phyloP scores from a whole-genome alignment of 805 yeast species.

The Cephaloascus fragrans region DNA sequence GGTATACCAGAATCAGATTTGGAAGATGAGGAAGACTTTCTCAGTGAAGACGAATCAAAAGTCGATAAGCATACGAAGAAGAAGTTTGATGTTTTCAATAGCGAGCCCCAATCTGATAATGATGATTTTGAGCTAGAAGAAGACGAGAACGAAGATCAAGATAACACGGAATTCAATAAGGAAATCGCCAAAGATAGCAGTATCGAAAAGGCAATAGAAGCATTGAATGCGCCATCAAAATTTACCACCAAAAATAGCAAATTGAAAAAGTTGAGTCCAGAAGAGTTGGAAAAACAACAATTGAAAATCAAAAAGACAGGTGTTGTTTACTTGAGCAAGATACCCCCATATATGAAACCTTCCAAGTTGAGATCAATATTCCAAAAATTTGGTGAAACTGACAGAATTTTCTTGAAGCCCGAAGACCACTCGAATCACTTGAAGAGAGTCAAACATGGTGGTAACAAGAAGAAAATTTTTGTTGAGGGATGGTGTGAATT shows the following conservation, averaged over 20 bases:
- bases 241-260: constrained; percentile 23
- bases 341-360: constrained; percentile 98
- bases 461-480: constrained; percentile 79
- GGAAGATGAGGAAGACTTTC: too few relatives aligned
- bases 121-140: too few relatives aligned
- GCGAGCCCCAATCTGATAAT: too few relatives aligned
- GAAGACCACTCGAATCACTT: constrained; percentile 62
- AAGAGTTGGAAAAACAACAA: constrained; percentile 43
- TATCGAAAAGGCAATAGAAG: too few relatives aligned
- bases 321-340: constrained; percentile 80
- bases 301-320: constrained; percentile 65
- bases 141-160: too few relatives aligned
- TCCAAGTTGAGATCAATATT: constrained; percentile 77
- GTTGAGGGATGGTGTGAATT: constrained; percentile 98
- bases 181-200: too few relatives aligned
- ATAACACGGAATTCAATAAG: too few relatives aligned
- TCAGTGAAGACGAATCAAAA: too few relatives aligned
- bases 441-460: constrained; percentile 73
- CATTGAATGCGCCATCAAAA: too few relatives aligned
- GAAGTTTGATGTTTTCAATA: too few relatives aligned
- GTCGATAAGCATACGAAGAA: too few relatives aligned
- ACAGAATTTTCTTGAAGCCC: constrained; percentile 77
- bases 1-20: too few relatives aligned
- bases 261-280: constrained; percentile 47
- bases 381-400: constrained; percentile 77